phyloP scores from a whole-genome alignment of 2,329 filamentous ascomycete species.

The Neoascochyta sp. region DNA sequence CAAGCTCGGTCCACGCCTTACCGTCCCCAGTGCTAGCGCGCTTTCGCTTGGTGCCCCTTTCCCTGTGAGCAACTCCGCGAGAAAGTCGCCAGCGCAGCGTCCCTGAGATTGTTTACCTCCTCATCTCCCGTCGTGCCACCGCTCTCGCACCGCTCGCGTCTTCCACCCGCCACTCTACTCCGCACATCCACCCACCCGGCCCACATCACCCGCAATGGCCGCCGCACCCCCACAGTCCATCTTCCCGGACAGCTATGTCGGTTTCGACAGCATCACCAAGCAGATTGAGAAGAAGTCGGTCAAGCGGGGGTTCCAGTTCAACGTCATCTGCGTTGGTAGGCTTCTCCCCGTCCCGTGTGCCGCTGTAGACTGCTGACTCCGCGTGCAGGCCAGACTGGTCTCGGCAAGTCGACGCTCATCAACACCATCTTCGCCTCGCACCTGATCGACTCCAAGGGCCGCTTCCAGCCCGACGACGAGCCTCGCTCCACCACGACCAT shows the following conservation, averaged over 20 bases:
- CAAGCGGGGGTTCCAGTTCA: slow-evolving; percentile 99
- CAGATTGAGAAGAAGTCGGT: slow-evolving; percentile 99
- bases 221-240: slow-evolving; percentile 60
- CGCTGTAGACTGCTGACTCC: slow-evolving; percentile 5
- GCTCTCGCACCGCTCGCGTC: slow-evolving; percentile 11
- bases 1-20: slow-evolving; percentile 25
- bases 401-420: slow-evolving; percentile 98
- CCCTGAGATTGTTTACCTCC: slow-evolving; percentile 30
- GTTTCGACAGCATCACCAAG: slow-evolving; percentile 99
- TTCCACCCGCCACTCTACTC: slow-evolving; percentile 10
- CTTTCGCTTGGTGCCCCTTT: slow-evolving; percentile 42
- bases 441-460: slow-evolving; percentile 97
- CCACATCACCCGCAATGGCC: slow-evolving; percentile 52
- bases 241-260: slow-evolving; percentile 96
- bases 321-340: slow-evolving; percentile 98
- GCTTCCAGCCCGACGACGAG: slow-evolving; percentile 85
- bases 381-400: slow-evolving; percentile 81
- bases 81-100: slow-evolving; percentile 38
- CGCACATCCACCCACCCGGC: slow-evolving; percentile 20
- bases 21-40: slow-evolving; percentile 26
- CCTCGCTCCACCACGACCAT: slow-evolving; percentile 97
- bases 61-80: slow-evolving; percentile 35
- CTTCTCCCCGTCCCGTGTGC: slow-evolving; percentile 25
- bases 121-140: slow-evolving; percentile 15
- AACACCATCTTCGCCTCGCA: slow-evolving; percentile 99